Evolutionary conservation across 257 asterid genomes (phyloP), one percentile per base, ranked within the genome.

Genomic region (Catharanthus roseus): DNA sequence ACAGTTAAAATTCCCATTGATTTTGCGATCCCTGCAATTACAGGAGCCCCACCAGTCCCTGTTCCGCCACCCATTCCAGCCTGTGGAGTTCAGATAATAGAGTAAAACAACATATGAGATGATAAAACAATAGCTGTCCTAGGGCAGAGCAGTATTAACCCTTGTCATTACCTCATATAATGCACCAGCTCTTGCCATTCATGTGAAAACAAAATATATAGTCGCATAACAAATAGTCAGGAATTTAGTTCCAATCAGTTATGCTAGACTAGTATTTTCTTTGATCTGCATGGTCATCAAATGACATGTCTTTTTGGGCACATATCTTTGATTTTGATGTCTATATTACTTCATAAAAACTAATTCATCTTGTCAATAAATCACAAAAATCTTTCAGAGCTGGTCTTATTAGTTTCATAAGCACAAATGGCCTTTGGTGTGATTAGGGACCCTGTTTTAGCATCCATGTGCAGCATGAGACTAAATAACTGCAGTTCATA

Each of bases 31-130:
- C 96, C 96, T 50, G 98, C 98, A 73, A 93, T 89, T 71, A 93
- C 78, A 72, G 98, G 98, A 76, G 97, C 98, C 72, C 86, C 98
- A 67, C 98, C 98, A 38, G 98, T 90, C 51, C 98, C 97, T 39
- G 97, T 93, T 74, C 97, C 98, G 68, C 98, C 98, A 64, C 98
- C 98, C 98, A 93, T 93, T 81, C 97, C 98, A 75, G 97, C 96
- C 97, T 92, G 91, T 69, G 77, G 53, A 72, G 44, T 26, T 50
- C 6, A 42, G 41, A 67, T 28, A 28, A 60, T 45, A 54, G 72
- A 11, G 23, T 33, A 16, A 6, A 63, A 45, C 29, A 45, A 60
- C 68, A 65, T 38, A 67, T 28, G 60, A 65, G 45, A 65, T 67
- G 21, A 69, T 71, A 69, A 53, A 60, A 23, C 11, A 71, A 41